Evolutionary conservation across 1,284 basidiomycete genomes (phyloP), one percentile per base, ranked within the genome.

Genomic region (Malassezia globosa): DNA sequence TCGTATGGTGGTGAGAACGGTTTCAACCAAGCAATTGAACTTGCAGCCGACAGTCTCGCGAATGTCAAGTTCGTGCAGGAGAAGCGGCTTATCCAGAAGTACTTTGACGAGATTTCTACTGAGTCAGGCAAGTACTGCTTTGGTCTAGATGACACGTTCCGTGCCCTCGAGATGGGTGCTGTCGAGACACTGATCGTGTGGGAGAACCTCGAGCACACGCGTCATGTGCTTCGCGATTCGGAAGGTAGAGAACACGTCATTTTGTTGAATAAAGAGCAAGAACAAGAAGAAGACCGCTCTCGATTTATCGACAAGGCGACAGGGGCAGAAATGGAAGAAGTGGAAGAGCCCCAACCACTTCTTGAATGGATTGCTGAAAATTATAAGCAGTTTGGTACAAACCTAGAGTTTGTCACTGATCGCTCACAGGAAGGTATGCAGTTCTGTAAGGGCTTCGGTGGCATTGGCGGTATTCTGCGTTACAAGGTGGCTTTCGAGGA

Each of bases 21-120:
- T 16, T 97, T 97, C 77, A 96, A 97, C 73, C 72, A 94, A 84
- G 92, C 92, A 8, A 97, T 99, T 62, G 92, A 97, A 73, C 80
- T 97, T 41, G 85, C 92, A 0, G 85, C 87, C 2, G 92, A 97
- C 74, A 87, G 88, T 5, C 80, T 99, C 22, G 82, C 86, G 37
- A 96, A 96, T 73, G 94, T 99, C 77, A 97, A 97, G 73, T 97
- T 99, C 63, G 89, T 99, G 14, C 92, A 97, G 74, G 92, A 99
- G 78, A 97, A 97, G 79, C 84, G 79, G 42, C 53, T 71, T 18
- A 69, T 71, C 42, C 90, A 96, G 72, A 87, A 81, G 72, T 97
- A 96, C 78, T 96, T 99, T 74, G 92, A 97, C 72, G 94, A 99
- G 76, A 99, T 99, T 75, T 92, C 89, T 57, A 85, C 87, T 72